These are phyloP conservation scores for Pseudisothecium myosuroides DNA, from an alignment of 225 moss, liverwort and hornwort species.

Conservation along the genomic window DNA sequence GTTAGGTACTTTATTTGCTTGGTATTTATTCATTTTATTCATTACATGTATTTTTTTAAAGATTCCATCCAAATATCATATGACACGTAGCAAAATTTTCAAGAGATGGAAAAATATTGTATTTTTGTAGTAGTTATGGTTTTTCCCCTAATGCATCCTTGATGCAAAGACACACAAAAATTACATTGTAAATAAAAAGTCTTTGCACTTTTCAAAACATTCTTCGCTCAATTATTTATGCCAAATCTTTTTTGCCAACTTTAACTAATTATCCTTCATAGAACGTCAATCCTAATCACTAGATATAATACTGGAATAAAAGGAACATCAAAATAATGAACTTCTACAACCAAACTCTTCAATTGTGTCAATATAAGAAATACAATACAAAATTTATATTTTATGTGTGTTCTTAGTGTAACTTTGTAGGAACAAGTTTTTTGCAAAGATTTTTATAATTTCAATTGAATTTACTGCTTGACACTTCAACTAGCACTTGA, in stretches of 20 bases:
- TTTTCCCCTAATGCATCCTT: not conserved
- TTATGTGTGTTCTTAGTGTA: not conserved
- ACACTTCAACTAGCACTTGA: not conserved
- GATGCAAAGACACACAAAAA: not conserved
- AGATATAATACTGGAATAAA: not conserved
- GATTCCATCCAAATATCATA: not conserved
- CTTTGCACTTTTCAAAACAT: not conserved
- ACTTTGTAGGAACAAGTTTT: not conserved
- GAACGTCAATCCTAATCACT: accelerated
- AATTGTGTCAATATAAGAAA: not conserved
- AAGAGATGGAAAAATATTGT: not conserved
- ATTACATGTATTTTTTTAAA: accelerated
- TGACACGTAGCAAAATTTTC: not conserved
- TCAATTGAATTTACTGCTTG: not conserved
- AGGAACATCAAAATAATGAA: not conserved
- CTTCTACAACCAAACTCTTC: not conserved
- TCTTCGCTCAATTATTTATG: not conserved
- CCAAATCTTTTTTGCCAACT: not conserved
- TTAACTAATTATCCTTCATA: not conserved
- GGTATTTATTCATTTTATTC: not conserved
- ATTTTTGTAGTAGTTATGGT: not conserved
- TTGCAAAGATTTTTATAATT: not conserved
- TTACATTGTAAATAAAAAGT: not conserved
- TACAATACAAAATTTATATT: not conserved
- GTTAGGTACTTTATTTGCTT: not conserved